Base-by-base conservation (phyloP, 441 rosid species). In the Gossypium trilobum region DNA sequence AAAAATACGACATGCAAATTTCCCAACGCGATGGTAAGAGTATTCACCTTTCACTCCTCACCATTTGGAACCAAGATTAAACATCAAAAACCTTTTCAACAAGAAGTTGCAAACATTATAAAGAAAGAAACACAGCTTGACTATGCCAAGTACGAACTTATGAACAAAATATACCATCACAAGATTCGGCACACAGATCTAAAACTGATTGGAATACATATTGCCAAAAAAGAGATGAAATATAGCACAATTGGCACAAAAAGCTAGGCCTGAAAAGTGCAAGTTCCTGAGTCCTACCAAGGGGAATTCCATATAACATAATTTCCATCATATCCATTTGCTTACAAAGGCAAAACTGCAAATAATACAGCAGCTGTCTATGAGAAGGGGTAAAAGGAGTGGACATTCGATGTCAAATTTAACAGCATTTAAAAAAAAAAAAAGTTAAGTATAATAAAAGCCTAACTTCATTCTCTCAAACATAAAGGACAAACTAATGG, bases 41-140 rank as follows among this genome's bases (percentile, higher is more conserved):
- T 4, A 20, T 64, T 39, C 51, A 39, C 5, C 16, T 64, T 64
- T 64, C 52, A 42, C 69, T 64, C 68, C 68, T 64, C 31, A 20
- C 16, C 54, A 17, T 19, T 42, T 64, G 51, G 23, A 42, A 39
- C 52, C 10, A 23, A 25, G 16, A 57, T 57, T 57, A 57, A 57
- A 23, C 62, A 57, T 57, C 14, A 57, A 3, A 57, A 57, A 23
- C 8, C 46, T 4, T 57, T 57, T 57, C 14, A 23, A 11, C 33
- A 23, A 57, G 2, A 11, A 57, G 14, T 13, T 22, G 62, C 62
- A 23, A 57, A 57, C 62, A 23, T 57, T 5, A 57, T 57, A 11
- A 57, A 57, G 62, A 57, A 57, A 57, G 62, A 22, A 65, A 13
- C 62, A 57, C 33, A 57, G 8, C 62, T 57, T 57, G 33, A 23